Conservation (phyloP, 257 asterid genomes). For the Fraxinus quadrangulata region DNA sequence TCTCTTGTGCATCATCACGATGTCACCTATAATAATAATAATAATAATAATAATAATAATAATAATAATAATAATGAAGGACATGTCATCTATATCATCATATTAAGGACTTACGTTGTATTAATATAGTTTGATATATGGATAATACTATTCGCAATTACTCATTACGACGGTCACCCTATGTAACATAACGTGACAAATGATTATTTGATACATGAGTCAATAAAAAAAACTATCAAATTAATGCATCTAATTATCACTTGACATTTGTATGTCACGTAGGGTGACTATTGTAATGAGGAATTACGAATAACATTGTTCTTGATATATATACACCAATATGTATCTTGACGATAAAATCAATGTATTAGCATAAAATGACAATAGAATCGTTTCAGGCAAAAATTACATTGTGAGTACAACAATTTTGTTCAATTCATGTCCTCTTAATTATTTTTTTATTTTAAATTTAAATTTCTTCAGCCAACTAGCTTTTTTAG, state of each 20-base stretch:
- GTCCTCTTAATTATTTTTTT: neutral
- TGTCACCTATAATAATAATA: neutral
- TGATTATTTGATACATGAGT: too few species aligned
- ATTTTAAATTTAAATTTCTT: neutral
- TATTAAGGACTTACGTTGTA: neutral
- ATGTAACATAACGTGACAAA: too few species aligned
- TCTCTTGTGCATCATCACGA: slow-evolving; percentile 12
- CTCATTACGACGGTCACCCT: too few species aligned
- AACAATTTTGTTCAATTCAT: neutral
- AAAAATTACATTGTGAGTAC: neutral
- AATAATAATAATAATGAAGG: neutral
- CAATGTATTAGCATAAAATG: neutral
- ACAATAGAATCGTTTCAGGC: neutral
- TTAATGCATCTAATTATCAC: too few species aligned
- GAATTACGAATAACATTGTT: too few species aligned
- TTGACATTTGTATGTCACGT: too few species aligned
- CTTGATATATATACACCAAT: too few species aligned
- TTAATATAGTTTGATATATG: neutral
- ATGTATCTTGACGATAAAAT: neutral
- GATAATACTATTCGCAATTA: too few species aligned
- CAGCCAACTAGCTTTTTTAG: neutral
- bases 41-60: neutral
- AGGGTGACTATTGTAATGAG: too few species aligned
- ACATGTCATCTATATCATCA: neutral
- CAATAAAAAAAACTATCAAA: too few species aligned